Conservation (phyloP, 495 filamentous ascomycete genomes). For the Penicillium soppii region DNA sequence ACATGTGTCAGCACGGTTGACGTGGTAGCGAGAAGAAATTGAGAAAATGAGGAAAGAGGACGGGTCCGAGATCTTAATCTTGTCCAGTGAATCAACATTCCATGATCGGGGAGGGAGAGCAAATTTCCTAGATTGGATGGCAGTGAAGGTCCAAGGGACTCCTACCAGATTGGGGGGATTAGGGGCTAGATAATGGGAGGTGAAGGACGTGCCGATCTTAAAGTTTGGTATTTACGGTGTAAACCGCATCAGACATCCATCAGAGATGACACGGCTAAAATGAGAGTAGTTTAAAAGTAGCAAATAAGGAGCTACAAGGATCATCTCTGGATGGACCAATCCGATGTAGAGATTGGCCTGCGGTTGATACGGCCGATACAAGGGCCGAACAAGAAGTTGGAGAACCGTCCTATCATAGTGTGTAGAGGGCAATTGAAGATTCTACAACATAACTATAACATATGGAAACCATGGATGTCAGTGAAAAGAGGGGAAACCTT, state of each 20-base stretch:
- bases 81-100: conserved; percentile 17
- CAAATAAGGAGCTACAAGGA: conserved; percentile 28
- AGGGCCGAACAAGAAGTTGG: conserved; percentile 24
- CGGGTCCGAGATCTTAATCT: conserved; percentile 14
- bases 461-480: too few relatives aligned
- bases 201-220: conserved; percentile 25
- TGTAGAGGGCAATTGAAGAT: conserved; percentile 5
- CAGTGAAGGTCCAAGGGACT: conserved; percentile 4
- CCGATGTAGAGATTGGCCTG: conserved; percentile 12
- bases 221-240: conserved; percentile 2
- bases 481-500: conserved; percentile 19
- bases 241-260: conserved; percentile 24
- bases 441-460: too few relatives aligned
- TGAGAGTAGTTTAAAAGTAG: conserved; percentile 18
- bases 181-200: conserved; percentile 7
- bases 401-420: conserved; percentile 23
- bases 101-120: conserved; percentile 6
- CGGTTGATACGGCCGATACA: conserved; percentile 23
- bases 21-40: conserved; percentile 7
- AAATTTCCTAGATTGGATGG: conserved; percentile 12
- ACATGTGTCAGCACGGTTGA: conserved; percentile 18
- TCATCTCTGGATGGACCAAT: conserved; percentile 23
- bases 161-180: conserved; percentile 16
- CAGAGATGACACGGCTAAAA: conserved; percentile 21
- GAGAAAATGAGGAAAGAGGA: conserved; percentile 11